These are phyloP conservation scores for Sanguinoderma infundibulare DNA, from an alignment of 1,284 basidiomycete genomes.

Conservation along the genomic window DNA sequence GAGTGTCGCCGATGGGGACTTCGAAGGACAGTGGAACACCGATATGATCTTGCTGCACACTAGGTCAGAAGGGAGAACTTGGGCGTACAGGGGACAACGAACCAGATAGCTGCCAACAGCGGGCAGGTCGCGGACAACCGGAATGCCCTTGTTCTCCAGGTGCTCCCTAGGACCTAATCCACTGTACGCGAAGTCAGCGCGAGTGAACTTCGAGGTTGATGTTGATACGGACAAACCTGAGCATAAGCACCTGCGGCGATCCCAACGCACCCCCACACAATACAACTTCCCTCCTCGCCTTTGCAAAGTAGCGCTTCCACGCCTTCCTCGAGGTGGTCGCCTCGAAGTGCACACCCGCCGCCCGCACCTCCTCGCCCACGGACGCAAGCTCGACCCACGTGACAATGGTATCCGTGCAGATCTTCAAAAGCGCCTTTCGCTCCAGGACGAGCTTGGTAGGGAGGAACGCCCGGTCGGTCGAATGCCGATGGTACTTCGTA, in stretches of 20 bases:
- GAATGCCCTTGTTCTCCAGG: constrained; percentile 33
- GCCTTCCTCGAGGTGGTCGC: constrained; percentile 6
- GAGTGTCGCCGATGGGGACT: constrained; percentile 33
- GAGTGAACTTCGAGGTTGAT: too few species aligned
- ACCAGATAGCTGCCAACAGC: constrained; percentile 35
- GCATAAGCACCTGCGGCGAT: constrained; percentile 38
- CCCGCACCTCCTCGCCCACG: constrained; percentile 5
- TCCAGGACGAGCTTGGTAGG: constrained; percentile 24
- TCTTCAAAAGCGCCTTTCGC: constrained; percentile 28
- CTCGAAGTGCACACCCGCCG: constrained; percentile 22
- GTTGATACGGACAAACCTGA: constrained; percentile 30
- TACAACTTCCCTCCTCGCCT: constrained; percentile 36
- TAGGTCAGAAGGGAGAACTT: not conserved
- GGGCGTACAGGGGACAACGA: not conserved
- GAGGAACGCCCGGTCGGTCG: constrained; percentile 35
- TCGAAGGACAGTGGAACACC: constrained; percentile 34
- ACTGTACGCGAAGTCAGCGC: constrained; percentile 11
- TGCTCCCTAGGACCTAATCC: constrained; percentile 37
- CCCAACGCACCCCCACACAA: constrained; percentile 39
- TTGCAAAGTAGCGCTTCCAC: constrained; percentile 19
- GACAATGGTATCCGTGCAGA: constrained; percentile 35
- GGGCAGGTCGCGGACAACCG: constrained; percentile 36
- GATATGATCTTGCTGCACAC: constrained; percentile 38
- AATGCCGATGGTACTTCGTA: constrained; percentile 27
- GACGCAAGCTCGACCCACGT: constrained; percentile 13